Evolutionary conservation across 352 stramenopile species (phyloP), one percentile per base, ranked within the genome.

Genomic region (Thraustotheca clavata): DNA sequence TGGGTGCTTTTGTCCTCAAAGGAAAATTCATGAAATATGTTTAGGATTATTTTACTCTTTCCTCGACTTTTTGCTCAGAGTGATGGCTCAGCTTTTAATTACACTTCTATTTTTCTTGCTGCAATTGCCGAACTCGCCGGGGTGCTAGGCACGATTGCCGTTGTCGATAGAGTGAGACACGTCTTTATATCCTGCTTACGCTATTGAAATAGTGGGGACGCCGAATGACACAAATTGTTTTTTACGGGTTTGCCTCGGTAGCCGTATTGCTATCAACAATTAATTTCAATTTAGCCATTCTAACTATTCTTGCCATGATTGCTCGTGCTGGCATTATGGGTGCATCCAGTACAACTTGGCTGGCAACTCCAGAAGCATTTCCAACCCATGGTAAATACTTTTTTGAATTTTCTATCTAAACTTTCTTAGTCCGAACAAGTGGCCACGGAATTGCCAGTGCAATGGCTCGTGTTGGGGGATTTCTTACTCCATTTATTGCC

Each of bases 11-110:
- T 12, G 16, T 20, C 4, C 43, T 16, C 11, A 12, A 26, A 26
- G 38, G 3, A 27, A 4, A 35, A 5, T 18, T 59, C 18, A 26
- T 24, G 24, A 61, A 12, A 52, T 50, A n/a, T 22, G 26, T 54
- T 0, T 54, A 65, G 57, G 3, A 65, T 65, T 34, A 65, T 65
- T 20, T 38, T 65, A 32, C 40, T 65, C 9, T 65, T 65, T 20
- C 57, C 57, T 22, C 57, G 57, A 29, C 43, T 65, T 18, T 65
- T 65, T 24, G 7, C 43, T 20, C 35, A 48, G 31, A 6, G 33
- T 14, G 35, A 54, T 6, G 16, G 16, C 16, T 43, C 38, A 20
- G 12, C 35, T 16, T 65, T 65, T 33, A 65, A 65, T 26, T 65
- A 65, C 36, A 52, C 38, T 29, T 54, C 27, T 31, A 65, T 65